Conservation (phyloP, 1,284 basidiomycete species). For the Fistulinella cinereoalba region DNA sequence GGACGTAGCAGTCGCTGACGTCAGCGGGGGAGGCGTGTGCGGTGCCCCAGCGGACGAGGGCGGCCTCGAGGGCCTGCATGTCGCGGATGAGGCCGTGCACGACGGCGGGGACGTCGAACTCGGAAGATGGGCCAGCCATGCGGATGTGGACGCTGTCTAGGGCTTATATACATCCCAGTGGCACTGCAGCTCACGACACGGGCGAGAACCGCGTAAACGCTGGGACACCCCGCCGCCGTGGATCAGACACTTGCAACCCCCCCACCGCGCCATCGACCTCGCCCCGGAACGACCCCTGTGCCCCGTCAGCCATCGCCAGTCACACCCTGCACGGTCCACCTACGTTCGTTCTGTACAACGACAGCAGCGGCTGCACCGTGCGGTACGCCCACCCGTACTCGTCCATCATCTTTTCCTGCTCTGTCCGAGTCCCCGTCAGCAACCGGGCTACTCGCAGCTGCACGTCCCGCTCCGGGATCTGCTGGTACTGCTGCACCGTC, state of each 20-base stretch:
- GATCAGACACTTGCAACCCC: no score
- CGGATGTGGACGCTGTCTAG: no score
- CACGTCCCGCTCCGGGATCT: constrained; percentile 42
- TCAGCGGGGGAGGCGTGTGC: constrained; percentile 67
- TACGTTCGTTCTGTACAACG: constrained; percentile 42
- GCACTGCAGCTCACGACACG: no score
- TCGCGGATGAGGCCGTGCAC: constrained; percentile 85
- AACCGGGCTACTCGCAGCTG: constrained; percentile 54
- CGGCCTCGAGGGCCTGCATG: constrained; percentile 83
- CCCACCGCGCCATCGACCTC: no score
- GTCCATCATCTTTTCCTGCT: constrained; percentile 50
- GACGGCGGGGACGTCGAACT: constrained; percentile 61
- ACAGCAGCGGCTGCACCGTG: constrained; percentile 42
- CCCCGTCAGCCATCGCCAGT: no score
- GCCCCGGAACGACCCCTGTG: no score
- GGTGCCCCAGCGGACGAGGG: constrained; percentile 74
- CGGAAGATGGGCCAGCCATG: no score
- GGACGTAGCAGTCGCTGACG: constrained; percentile 92
- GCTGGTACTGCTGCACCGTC: constrained; percentile 44
- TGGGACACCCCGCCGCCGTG: no score
- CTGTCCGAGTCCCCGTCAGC: constrained; percentile 37
- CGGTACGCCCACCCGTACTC: no score
- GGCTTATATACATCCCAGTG: no score
- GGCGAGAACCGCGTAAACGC: no score
- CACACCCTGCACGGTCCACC: no score